Evolutionary conservation across 192 early-diverging fungal species (phyloP).

Genomic region (Powellomyces hirtus): DNA sequence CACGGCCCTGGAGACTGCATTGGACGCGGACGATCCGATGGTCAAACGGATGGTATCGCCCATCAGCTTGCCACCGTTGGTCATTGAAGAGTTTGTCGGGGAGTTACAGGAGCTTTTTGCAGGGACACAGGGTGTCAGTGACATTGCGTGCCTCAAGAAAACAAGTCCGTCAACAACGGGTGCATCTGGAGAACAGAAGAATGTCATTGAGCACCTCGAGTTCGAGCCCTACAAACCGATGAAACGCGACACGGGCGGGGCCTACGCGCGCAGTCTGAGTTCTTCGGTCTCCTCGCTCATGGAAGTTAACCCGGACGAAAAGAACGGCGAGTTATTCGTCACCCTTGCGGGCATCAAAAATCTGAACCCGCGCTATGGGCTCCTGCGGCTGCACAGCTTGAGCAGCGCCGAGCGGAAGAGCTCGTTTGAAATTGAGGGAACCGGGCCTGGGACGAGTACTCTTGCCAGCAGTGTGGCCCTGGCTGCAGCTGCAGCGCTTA

Average conservation of each 20-base stretch:
- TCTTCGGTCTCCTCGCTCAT: neutral
- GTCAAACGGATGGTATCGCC: constrained; percentile 35
- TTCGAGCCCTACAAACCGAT: constrained; percentile 15
- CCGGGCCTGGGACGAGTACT: neutral
- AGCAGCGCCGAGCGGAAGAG: constrained; percentile 7
- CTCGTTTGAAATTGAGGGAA: constrained; percentile 22
- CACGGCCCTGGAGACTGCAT: constrained; percentile 5
- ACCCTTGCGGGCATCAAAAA: constrained; percentile 12
- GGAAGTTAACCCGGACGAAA: neutral
- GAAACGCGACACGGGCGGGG: neutral
- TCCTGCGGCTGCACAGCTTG: neutral
- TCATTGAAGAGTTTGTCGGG: constrained; percentile 38
- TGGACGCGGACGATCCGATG: constrained; percentile 7
- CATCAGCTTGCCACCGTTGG: constrained; percentile 26
- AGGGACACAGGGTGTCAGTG: neutral
- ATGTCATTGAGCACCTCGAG: too few species aligned
- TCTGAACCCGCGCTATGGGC: constrained; percentile 14
- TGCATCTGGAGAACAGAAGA: too few species aligned
- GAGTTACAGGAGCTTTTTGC: constrained; percentile 21
- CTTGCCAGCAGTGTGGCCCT: neutral
- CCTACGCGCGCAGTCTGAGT: too few species aligned
- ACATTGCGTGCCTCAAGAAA: neutral
- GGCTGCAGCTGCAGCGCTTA: too few species aligned
- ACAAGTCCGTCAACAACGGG: neutral
- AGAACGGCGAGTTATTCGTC: constrained; percentile 14